phyloP scores from a whole-genome alignment of 306 rosid genomes.

The Acacia melanoxylon region DNA sequence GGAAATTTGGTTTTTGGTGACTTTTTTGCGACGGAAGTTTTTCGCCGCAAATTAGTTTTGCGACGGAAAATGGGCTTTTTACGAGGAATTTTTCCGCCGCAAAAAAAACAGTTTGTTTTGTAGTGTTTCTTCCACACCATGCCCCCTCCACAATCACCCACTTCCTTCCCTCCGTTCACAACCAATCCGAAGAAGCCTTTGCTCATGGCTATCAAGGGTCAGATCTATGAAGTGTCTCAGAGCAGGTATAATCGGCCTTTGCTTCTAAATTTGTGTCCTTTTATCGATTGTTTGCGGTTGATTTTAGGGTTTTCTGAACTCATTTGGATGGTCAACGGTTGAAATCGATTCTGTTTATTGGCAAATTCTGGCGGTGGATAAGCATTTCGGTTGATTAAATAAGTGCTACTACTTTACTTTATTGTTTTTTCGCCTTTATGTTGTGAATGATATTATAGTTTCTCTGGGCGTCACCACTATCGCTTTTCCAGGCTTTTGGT shows the following conservation, averaged over 20 bases:
- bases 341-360: not conserved
- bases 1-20: no score
- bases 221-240: slow-evolving; percentile 97
- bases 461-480: not conserved
- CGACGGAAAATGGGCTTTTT: no score
- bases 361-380: not conserved
- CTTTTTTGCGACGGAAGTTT: no score
- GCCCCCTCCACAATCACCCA: no score
- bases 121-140: no score
- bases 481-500: not conserved
- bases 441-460: no score
- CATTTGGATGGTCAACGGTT: not conserved
- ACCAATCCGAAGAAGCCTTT: slow-evolving; percentile 74
- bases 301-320: not conserved
- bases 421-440: not conserved
- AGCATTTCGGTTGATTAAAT: not conserved
- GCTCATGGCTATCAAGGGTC: slow-evolving; percentile 95
- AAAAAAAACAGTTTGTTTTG: no score
- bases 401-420: not conserved
- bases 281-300: not conserved
- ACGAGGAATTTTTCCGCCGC: no score
- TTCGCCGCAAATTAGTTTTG: no score
- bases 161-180: no score
- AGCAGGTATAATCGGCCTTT: slow-evolving; percentile 59
- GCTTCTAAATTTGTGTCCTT: not conserved